Conservation (phyloP, 208 protist genomes). For the Leishmania mexicana region DNA sequence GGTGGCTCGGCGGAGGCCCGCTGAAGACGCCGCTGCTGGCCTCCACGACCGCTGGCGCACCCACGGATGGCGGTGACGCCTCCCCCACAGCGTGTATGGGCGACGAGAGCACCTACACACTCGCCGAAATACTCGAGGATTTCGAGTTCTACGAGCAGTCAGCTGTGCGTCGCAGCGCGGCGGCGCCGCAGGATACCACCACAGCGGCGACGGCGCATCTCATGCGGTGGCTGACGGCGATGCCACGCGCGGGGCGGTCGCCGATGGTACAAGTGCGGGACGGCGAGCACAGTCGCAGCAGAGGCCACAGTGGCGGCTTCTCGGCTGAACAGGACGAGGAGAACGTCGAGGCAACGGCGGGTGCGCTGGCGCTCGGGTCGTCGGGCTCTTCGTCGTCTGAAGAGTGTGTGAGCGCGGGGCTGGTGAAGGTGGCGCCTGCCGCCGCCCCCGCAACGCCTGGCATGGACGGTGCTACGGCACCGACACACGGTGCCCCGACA, state of each 20-base stretch:
- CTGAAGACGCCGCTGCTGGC: background rate
- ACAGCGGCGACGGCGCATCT: slow-evolving; percentile 22
- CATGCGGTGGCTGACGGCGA: slow-evolving; percentile 28
- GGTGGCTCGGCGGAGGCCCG: slow-evolving; percentile 14
- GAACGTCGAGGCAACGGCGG: slow-evolving; percentile 4
- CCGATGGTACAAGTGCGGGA: background rate
- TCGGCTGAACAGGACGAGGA: slow-evolving; percentile 8
- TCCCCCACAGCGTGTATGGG: background rate
- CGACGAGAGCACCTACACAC: background rate
- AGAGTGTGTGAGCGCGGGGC: slow-evolving; percentile 6
- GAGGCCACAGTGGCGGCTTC: background rate
- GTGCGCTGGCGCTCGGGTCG: slow-evolving; percentile 13
- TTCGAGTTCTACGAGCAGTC: slow-evolving; percentile 34
- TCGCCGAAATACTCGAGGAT: slow-evolving; percentile 19
- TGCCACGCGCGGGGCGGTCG: slow-evolving; percentile 4
- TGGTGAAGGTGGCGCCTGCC: slow-evolving; percentile 18
- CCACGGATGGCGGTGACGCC: background rate
- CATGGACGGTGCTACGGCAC: background rate
- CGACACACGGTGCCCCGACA: background rate
- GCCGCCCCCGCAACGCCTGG: background rate
- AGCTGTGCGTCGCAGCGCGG: slow-evolving; percentile 25
- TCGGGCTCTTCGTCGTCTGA: slow-evolving; percentile 22
- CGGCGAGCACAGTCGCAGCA: background rate
- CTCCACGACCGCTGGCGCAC: background rate
- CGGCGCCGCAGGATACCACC: slow-evolving; percentile 24